Base-by-base conservation (phyloP, 108 stramenopile species). In the Bacterosira constricta region DNA sequence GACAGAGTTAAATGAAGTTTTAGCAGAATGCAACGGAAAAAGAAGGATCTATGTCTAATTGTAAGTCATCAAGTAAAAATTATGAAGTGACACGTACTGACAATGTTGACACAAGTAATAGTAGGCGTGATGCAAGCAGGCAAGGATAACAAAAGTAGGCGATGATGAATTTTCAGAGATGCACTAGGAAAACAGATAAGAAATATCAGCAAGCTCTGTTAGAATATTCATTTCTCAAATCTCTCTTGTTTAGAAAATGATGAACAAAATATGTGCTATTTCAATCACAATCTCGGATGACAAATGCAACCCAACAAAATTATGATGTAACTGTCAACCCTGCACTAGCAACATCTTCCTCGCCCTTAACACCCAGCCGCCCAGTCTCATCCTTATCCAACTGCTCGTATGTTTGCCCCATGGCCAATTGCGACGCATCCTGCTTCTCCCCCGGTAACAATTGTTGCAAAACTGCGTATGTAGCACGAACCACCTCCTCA, bases 331-430 rank as follows among this genome's bases (percentile, higher is more conserved):
- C 38, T 9, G 52, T 29, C 53, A 67, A 44, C 8, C 39, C 66
- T 15, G 53, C 66, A 41, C 31, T 12, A 2, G 32, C 70, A 30
- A 63, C 72, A 35, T 89, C 63, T 76, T 93, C 92, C 54, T 68
- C 64, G 3, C 90, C 92, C 54, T 81, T 77, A 69, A 81, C 65
- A n/a, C 92, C 92, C 36, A 93, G 73, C 29, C 92, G 73, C 52
- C 92, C 92, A 6, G 64, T 79, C 68, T 89, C 85, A 17, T 78
- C 88, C 38, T 77, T 71, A 71, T 95, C 94, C 21, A 92, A 51
- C 75, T 95, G 88, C 45, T 95, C 94, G 69, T 92, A 95, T 6
- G 90, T 90, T 46, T 92, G 91, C 23, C 94, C 94, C 90, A 95
- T 92, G 10, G 90, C 94, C 44, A 95, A 66, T 9, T 63, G 62